Evolutionary conservation across 2,329 filamentous ascomycete genomes (phyloP), one percentile per base, ranked within the genome.

Genomic region (Paraphaeosphaeria sporulosa): DNA sequence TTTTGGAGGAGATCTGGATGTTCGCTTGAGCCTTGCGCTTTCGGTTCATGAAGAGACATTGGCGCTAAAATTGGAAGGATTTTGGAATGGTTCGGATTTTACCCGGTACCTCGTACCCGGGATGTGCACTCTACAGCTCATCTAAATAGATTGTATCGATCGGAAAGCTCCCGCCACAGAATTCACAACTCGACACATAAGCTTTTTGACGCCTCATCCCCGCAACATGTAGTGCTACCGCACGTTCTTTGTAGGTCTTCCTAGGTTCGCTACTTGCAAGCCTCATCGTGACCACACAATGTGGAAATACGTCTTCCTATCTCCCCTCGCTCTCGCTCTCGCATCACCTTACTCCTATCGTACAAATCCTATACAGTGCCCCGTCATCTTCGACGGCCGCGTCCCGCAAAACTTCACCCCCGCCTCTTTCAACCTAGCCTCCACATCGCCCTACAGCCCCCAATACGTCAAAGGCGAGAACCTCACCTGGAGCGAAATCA

Each of bases 341-440:
- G 38, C 58, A 9, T 27, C 40, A 3, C 53, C 52, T 0, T 15
- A 21, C 19, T 30, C 15, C 21, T 19, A 40, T 32, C 46, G 6
- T 2, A 13, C 15, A 9, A 49, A 48, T 21, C 13, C 46, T 13
- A 65, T 67, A 1, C 60, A 68, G 63, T 73, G 71, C 30, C 71
- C 71, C n/a, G 53, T 75, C 12, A 69, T 74, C 46, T 71, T 75
- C 55, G 72, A 74, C 52, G 70, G 69, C n/a, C 69, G 70, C 25
- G 54, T 75, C 23, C 58, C 51, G 13, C 23, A 54, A 13, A 72
- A 71, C 47, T 54, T 63, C 12, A 64, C 67, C 10, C 64, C 69
- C 19, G 8, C 58, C 3, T 59, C 62, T 9, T 73, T 75, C 36
- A 66, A 73, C 52, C 58, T 55, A 7, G 36, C 60, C 8, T 42